Evolutionary conservation across 371 early-diverging fungal species (phyloP), one percentile per base, ranked within the genome.

Genomic region (Mortierella sp.): DNA sequence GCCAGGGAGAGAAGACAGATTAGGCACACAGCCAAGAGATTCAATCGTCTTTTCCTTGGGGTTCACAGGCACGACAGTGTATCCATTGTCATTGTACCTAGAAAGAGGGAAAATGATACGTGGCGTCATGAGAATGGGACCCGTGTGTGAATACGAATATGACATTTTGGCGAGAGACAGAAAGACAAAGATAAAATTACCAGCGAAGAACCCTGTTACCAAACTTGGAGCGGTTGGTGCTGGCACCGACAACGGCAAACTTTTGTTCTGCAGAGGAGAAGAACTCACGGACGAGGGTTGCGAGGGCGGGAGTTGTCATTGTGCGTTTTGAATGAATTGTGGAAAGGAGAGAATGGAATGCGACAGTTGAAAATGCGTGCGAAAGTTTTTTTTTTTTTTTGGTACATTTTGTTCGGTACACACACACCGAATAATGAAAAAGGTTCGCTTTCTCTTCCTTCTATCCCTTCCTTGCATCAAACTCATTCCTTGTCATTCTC

Each of bases 181-280:
- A 65, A 70, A 15, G 59, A 63, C 21, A 45, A 28, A 32, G 22
- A 15, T n/a, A 11, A 4, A 48, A 58, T 74, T 88, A 92, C 94
- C 94, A 95, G 28, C 87, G 83, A 55, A 95, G 87, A 9, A 96
- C 91, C 57, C 86, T 87, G 88, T 94, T 92, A 19, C 96, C 95
- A 83, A 91, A 94, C 88, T 96, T 96, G 50, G 88, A 33, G 11
- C 86, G 84, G 67, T 91, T 87, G 24, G 86, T 73, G 40, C 89
- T 89, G 10, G 96, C 96, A 15, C 95, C 96, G 11, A 94, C 95
- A 45, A 93, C 93, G 5, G 91, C 92, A 77, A 89, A 93, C 47
- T 87, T 80, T 62, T 85, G 78, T 36, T 59, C 68, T 13, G 72
- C 65, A 15, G 70, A 70, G 5, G 70, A 45, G 38, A 79, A 79